phyloP scores from a whole-genome alignment of 371 early-diverging fungal genomes.

The Smittium culicis region DNA sequence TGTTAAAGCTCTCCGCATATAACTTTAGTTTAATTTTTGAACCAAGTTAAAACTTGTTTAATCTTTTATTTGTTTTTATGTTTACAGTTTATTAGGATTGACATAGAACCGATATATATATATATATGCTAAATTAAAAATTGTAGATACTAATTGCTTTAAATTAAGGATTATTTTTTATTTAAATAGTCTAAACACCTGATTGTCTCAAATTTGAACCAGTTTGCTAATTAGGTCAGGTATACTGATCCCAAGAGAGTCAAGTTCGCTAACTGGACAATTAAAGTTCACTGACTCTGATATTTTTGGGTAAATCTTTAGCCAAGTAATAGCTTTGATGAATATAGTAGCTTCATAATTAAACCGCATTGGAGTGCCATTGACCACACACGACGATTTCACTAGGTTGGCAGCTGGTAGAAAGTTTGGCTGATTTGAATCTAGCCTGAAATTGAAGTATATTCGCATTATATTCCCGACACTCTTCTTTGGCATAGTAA shows the following conservation, averaged over 20 bases:
- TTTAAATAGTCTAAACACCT: no score
- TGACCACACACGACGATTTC: conserved; percentile 18
- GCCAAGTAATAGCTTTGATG: conserved; percentile 27
- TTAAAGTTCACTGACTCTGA: neutral
- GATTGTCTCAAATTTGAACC: no score
- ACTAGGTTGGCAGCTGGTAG: conserved; percentile 17
- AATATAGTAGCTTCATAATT: conserved; percentile 26
- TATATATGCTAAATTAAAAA: no score
- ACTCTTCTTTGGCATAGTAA: conserved; percentile 23
- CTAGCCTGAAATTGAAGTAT: conserved; percentile 25
- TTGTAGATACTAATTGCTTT: no score
- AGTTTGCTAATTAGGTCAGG: neutral
- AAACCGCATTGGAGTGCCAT: conserved; percentile 21
- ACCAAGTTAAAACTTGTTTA: no score
- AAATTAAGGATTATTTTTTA: no score
- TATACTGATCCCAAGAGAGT: neutral
- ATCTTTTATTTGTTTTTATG: no score
- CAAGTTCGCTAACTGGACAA: neutral
- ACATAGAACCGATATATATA: no score
- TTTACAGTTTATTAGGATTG: no score
- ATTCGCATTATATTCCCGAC: conserved; percentile 24
- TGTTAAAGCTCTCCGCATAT: no score
- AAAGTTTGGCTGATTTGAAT: conserved; percentile 14
- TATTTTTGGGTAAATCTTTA: conserved; percentile 13
- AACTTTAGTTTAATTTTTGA: no score